Evolutionary conservation across 768 basidiomycete species (phyloP).

Genomic region (Lentinula detonsa): DNA sequence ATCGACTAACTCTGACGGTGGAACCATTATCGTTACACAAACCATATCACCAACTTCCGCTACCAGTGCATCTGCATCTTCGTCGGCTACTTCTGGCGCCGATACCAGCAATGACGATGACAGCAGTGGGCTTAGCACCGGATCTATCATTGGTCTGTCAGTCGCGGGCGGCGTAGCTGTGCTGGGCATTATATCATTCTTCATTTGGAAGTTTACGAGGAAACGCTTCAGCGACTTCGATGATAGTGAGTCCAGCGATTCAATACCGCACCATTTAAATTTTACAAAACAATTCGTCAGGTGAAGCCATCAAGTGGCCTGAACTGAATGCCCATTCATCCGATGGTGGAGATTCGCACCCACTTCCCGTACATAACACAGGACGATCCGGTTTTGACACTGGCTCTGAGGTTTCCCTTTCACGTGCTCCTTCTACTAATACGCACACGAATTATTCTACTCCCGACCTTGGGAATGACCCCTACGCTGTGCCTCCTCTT

Average conservation of each 20-base stretch:
- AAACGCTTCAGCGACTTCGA: constrained; percentile 74
- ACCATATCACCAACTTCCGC: constrained; percentile 7
- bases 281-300: constrained; percentile 25
- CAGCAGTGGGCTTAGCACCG: constrained; percentile 47
- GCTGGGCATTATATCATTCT: constrained; percentile 65
- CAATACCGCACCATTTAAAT: not conserved
- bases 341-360: constrained; percentile 40
- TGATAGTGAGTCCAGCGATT: constrained; percentile 52
- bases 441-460: constrained; percentile 41
- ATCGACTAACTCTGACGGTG: constrained; percentile 24
- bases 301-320: constrained; percentile 88
- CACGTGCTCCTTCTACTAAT: constrained; percentile 39
- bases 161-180: constrained; percentile 77
- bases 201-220: constrained; percentile 82
- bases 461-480: constrained; percentile 51
- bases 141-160: constrained; percentile 74
- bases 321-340: constrained; percentile 67
- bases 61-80: constrained; percentile 16
- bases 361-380: constrained; percentile 64
- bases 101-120: constrained; percentile 12
- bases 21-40: constrained; percentile 18
- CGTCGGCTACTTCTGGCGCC: constrained; percentile 20
- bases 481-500: constrained; percentile 79
- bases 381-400: constrained; percentile 73
- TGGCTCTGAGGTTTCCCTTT: constrained; percentile 50